Percentiles rank a stretch among this genome's conserved stretches.
These are phyloP conservation scores for Cordia subcordata DNA, from an alignment of 257 asterid genomes.

Conservation along the genomic window DNA sequence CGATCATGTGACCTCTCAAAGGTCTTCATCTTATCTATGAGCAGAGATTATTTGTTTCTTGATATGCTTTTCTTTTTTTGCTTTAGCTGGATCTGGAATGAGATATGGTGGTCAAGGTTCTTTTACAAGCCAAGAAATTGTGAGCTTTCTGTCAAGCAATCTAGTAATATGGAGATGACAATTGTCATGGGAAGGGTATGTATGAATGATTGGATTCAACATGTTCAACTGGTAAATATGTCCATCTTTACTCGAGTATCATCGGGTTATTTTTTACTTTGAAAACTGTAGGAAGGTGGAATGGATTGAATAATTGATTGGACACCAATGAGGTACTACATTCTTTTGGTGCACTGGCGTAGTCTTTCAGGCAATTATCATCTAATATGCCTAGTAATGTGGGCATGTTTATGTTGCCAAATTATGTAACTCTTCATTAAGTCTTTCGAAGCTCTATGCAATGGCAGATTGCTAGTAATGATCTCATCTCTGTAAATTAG, in stretches of 20 bases:
- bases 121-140: slow-evolving; percentile 31
- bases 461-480: too few relatives aligned
- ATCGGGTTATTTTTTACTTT: background rate
- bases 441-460: too few relatives aligned
- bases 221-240: background rate
- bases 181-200: slow-evolving; percentile 35
- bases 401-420: slow-evolving; percentile 34
- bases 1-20: too few relatives aligned
- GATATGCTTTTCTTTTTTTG: background rate
- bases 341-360: slow-evolving; percentile 38
- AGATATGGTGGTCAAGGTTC: too few relatives aligned
- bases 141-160: slow-evolving; percentile 33
- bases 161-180: slow-evolving; percentile 34
- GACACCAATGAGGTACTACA: slow-evolving; percentile 53
- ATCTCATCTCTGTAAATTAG: too few relatives aligned
- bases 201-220: slow-evolving; percentile 4
- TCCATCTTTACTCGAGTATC: background rate
- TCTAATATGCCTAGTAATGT: slow-evolving; percentile 32
- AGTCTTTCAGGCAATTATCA: slow-evolving; percentile 35
- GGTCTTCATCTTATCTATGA: too few relatives aligned
- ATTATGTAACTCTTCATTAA: slow-evolving; percentile 32
- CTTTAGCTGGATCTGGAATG: slow-evolving; percentile 30
- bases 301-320: slow-evolving; percentile 57
- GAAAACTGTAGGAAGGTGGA: slow-evolving; percentile 34
- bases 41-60: background rate